A percentile compares a stretch with the other conserved stretches of the same genome.
Evolutionary conservation across 73 alveolate species (phyloP).

Genomic region (Paramecium sexaurelia): DNA sequence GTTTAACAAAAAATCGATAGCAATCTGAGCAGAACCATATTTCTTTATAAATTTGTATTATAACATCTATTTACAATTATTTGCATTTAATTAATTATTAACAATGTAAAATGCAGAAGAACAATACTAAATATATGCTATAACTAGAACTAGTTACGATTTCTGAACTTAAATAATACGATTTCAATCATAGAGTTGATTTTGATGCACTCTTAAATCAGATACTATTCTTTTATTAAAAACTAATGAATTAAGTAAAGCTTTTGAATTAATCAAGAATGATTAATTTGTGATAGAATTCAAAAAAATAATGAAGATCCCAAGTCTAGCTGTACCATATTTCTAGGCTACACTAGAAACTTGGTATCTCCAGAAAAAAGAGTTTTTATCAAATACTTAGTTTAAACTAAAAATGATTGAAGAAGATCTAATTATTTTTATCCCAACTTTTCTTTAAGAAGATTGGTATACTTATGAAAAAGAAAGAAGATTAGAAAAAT

Average conservation of each 20-base stretch:
- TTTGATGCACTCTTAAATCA: constrained; percentile 78
- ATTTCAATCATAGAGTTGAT: constrained; percentile 95
- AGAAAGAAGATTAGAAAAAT: constrained; percentile 85
- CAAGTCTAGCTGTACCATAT: constrained; percentile 90
- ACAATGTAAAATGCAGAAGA: constrained; percentile 22
- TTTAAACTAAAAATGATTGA: constrained; percentile 97
- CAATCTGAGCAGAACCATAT: not conserved
- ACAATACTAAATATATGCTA: not conserved
- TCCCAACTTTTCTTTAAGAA: constrained; percentile 89
- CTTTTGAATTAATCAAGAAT: constrained; percentile 92
- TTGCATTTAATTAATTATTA: not conserved
- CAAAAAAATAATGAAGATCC: constrained; percentile 67
- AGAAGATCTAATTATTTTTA: constrained; percentile 96
- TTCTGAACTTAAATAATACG: constrained; percentile 88
- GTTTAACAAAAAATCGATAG: not conserved
- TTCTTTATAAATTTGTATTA: not conserved
- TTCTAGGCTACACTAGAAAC: constrained; percentile 98
- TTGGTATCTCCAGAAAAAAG: constrained; percentile 95
- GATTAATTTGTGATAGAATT: constrained; percentile 92
- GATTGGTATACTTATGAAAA: constrained; percentile 89
- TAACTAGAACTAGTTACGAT: constrained; percentile 65
- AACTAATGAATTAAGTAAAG: constrained; percentile 86
- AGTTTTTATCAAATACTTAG: constrained; percentile 93
- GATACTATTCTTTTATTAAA: constrained; percentile 83
- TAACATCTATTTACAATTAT: no score